Percentiles rank a stretch among this genome's conserved stretches.
These are phyloP conservation scores for Lablab purpureus DNA, from an alignment of 306 rosid species.

Conservation along the genomic window DNA sequence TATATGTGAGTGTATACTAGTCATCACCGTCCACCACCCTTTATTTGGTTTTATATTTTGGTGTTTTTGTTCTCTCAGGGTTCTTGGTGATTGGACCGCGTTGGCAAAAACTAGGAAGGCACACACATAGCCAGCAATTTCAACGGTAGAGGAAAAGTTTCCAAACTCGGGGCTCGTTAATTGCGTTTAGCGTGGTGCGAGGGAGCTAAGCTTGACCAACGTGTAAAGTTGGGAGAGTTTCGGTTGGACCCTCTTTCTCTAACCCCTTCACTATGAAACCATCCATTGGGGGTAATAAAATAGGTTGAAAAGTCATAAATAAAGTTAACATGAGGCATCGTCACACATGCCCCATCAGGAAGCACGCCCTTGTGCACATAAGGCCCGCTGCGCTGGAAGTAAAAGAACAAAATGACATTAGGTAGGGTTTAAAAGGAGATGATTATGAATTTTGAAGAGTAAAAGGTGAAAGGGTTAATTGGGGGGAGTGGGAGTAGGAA, in stretches of 20 bases:
- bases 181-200: constrained; percentile 36
- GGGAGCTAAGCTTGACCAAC: constrained; percentile 28
- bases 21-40: not conserved
- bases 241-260: not conserved
- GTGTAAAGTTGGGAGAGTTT: constrained; percentile 16
- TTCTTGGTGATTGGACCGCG: constrained; percentile 27
- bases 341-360: not conserved
- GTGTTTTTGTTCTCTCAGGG: not conserved
- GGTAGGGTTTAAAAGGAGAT: constrained; percentile 8
- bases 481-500: not conserved
- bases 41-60: not conserved
- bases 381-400: not conserved
- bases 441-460: not conserved
- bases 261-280: not conserved
- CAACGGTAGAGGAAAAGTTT: constrained; percentile 26
- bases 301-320: not conserved
- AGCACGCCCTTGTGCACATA: constrained; percentile 26
- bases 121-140: constrained; percentile 2
- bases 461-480: not conserved
- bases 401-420: not conserved
- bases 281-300: not conserved
- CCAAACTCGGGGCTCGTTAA: not conserved
- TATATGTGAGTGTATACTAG: too few species aligned
- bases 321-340: not conserved
- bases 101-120: constrained; percentile 26